Percentiles rank a stretch among this genome's conserved stretches.
Evolutionary conservation across 768 basidiomycete species (phyloP).

Genomic region (Sistotremastrum suecicum): DNA sequence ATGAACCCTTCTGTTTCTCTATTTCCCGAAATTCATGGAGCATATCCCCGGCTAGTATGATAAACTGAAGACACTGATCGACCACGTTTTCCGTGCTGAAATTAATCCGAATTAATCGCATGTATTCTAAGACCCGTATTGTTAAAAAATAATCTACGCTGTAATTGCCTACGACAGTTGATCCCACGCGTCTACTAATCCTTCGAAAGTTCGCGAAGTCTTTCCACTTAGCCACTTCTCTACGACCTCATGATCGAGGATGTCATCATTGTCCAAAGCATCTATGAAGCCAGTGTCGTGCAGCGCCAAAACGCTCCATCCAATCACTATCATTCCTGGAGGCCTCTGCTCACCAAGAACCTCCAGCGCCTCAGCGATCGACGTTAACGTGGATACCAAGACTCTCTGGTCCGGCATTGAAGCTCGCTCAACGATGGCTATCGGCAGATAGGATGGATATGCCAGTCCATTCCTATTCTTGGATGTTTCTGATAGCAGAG

Average conservation of each 20-base stretch:
- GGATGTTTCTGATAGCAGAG: slow-evolving; percentile 23
- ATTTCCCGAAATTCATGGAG: no score
- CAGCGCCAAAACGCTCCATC: slow-evolving; percentile 77
- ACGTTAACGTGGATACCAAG: slow-evolving; percentile 59
- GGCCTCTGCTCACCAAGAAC: slow-evolving; percentile 76
- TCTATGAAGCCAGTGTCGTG: slow-evolving; percentile 57
- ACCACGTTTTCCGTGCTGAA: no score
- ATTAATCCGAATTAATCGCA: no score
- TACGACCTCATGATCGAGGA: slow-evolving; percentile 35
- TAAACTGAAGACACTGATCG: no score
- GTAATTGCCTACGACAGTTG: no score
- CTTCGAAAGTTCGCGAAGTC: slow-evolving; percentile 53
- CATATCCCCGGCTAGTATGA: no score
- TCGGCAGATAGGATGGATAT: slow-evolving; percentile 69
- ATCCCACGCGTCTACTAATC: slow-evolving; percentile 34
- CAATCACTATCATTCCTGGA: slow-evolving; percentile 92
- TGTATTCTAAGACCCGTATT: no score
- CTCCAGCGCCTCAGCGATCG: slow-evolving; percentile 58
- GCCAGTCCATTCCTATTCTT: slow-evolving; percentile 27
- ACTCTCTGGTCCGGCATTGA: slow-evolving; percentile 87
- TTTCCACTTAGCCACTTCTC: slow-evolving; percentile 44
- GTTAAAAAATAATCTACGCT: no score
- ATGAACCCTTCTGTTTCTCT: no score
- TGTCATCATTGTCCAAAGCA: slow-evolving; percentile 42
- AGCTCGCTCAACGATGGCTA: slow-evolving; percentile 91